phyloP scores from a whole-genome alignment of 1,139 yeast genomes.

The Lodderomyces parapsilosis region DNA sequence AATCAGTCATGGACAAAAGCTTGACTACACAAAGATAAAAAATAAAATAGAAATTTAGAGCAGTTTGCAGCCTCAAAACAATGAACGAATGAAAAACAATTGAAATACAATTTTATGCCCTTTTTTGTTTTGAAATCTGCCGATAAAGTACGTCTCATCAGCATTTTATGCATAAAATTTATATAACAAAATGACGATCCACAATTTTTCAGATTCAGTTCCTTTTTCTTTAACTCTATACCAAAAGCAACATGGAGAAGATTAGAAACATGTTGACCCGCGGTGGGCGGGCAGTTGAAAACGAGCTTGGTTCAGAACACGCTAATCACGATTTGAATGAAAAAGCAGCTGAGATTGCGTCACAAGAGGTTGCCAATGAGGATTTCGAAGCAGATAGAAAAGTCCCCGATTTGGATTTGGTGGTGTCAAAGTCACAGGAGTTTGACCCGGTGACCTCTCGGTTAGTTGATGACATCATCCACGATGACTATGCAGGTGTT shows the following conservation, averaged over 20 bases:
- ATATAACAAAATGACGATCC: too few relatives aligned
- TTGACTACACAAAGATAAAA: too few relatives aligned
- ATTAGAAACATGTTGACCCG: conserved; percentile 16
- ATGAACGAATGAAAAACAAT: too few relatives aligned
- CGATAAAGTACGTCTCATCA: too few relatives aligned
- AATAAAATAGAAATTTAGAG: too few relatives aligned
- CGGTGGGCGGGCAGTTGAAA: neutral
- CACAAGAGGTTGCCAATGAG: conserved; percentile 14
- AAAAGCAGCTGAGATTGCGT: conserved; percentile 9
- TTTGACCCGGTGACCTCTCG: conserved; percentile 38
- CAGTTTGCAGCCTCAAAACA: too few relatives aligned
- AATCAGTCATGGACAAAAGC: too few relatives aligned
- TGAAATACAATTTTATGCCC: too few relatives aligned
- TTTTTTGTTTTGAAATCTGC: too few relatives aligned
- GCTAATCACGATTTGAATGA: conserved; percentile 5
- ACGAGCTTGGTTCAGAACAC: conserved; percentile 3
- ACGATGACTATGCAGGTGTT: conserved; percentile 45
- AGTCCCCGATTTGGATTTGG: conserved; percentile 17
- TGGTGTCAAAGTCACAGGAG: conserved; percentile 33
- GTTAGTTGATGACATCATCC: conserved; percentile 23
- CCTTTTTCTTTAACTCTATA: too few relatives aligned
- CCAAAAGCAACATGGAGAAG: conserved; percentile 17
- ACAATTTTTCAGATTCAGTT: too few relatives aligned
- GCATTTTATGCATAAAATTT: too few relatives aligned
- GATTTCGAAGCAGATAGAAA: conserved; percentile 25